Conservation (phyloP, 345 rosid genomes). For the Hibiscus syriacus region DNA sequence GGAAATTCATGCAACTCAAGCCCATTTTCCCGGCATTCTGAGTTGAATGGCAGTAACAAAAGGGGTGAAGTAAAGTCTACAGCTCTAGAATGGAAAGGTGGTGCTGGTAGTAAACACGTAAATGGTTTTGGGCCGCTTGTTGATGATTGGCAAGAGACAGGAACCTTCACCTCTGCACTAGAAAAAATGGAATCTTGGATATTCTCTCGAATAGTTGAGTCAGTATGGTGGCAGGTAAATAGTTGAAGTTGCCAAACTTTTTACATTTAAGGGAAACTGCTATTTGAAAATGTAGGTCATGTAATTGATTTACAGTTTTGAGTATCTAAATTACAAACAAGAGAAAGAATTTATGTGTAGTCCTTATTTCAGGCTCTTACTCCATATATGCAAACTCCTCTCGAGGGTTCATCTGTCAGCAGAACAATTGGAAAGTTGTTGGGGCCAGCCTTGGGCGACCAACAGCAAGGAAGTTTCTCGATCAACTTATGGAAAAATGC, state of each 20-base stretch:
- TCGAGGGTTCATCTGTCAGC: constrained; percentile 28
- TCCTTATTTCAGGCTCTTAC: constrained; percentile 60
- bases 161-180: constrained; percentile 64
- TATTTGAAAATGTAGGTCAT: neutral
- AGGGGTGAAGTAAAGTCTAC: constrained; percentile 27
- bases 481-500: constrained; percentile 71
- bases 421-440: constrained; percentile 41
- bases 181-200: constrained; percentile 87
- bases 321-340: neutral
- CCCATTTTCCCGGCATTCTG: constrained; percentile 34
- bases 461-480: constrained; percentile 75
- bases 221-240: constrained; percentile 98
- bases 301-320: neutral
- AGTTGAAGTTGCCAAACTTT: neutral
- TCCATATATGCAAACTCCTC: constrained; percentile 83
- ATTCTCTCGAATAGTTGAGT: constrained; percentile 84
- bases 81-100: constrained; percentile 40
- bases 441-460: constrained; percentile 75
- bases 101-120: constrained; percentile 25
- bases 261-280: neutral
- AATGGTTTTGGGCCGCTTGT: constrained; percentile 38
- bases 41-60: constrained; percentile 42
- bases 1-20: constrained; percentile 41
- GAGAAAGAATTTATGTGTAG: neutral
- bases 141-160: constrained; percentile 93